phyloP scores from a whole-genome alignment of 139 green algal genomes.

The Chlorella sp. region DNA sequence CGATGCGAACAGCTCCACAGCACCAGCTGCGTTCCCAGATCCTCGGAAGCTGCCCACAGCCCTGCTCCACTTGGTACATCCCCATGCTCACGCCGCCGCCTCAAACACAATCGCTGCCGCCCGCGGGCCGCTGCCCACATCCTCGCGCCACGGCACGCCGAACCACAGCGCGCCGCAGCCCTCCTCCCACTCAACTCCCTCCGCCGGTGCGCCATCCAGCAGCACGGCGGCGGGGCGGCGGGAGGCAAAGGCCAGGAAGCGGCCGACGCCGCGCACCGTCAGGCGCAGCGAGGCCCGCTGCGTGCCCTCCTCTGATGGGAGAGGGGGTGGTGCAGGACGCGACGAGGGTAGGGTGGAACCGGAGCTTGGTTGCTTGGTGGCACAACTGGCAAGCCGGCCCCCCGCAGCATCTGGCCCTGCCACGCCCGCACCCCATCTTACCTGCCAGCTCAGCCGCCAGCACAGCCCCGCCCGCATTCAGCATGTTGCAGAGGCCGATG shows the following conservation, averaged over 20 bases:
- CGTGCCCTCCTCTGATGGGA: neutral
- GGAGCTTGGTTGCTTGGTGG: no score
- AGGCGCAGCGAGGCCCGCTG: constrained; percentile 7
- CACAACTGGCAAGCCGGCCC: no score
- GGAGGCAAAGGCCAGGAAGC: constrained; percentile 33
- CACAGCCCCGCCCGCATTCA: constrained; percentile 80
- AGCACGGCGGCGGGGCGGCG: neutral
- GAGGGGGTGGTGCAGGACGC: neutral
- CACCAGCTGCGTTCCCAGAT: neutral
- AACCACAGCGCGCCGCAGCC: constrained; percentile 8
- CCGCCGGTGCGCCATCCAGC: neutral
- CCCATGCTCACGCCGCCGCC: no score
- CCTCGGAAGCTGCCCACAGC: neutral
- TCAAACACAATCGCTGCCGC: neutral
- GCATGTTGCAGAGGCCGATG: constrained; percentile 75
- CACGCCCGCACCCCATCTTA: neutral
- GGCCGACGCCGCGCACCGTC: constrained; percentile 24
- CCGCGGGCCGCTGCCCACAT: neutral
- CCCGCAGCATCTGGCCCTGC: no score
- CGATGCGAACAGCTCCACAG: no score
- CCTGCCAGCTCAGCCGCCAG: constrained; percentile 10
- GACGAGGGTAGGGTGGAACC: no score
- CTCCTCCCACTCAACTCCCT: constrained; percentile 8
- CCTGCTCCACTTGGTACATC: neutral
- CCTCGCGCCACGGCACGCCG: constrained; percentile 3